phyloP scores from a whole-genome alignment of 305 asterid species.

The Plantago lanceolata region DNA sequence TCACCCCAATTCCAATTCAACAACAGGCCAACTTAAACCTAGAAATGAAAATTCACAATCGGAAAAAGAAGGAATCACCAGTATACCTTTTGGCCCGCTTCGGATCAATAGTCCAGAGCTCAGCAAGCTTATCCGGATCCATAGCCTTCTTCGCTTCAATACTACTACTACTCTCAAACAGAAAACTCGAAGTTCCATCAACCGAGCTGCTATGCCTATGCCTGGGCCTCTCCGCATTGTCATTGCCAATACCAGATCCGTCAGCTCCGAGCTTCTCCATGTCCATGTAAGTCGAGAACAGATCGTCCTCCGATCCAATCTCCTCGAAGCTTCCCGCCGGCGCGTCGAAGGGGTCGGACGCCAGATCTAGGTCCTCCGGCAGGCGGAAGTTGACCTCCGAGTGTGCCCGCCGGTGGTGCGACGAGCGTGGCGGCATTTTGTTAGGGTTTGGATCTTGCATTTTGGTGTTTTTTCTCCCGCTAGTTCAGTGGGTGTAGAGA shows the following conservation, averaged over 20 bases:
- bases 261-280: slow-evolving; percentile 55
- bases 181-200: slow-evolving; percentile 39
- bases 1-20: neutral
- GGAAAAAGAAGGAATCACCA: too few species aligned
- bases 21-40: too few species aligned
- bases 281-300: slow-evolving; percentile 61
- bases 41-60: too few species aligned
- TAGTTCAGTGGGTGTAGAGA: neutral
- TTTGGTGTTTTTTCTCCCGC: neutral
- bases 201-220: slow-evolving; percentile 67
- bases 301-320: slow-evolving; percentile 66
- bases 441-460: slow-evolving; percentile 17
- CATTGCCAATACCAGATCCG: slow-evolving; percentile 31
- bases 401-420: slow-evolving; percentile 70
- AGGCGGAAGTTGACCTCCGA: slow-evolving; percentile 62
- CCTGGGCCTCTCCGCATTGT: slow-evolving; percentile 43
- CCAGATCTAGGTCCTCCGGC: slow-evolving; percentile 58
- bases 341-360: slow-evolving; percentile 35
- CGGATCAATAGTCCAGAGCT: slow-evolving; percentile 67
- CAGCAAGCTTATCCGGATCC: slow-evolving; percentile 76
- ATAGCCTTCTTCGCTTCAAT: slow-evolving; percentile 75
- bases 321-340: slow-evolving; percentile 54
- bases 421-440: slow-evolving; percentile 37
- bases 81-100: slow-evolving; percentile 68
- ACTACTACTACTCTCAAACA: slow-evolving; percentile 33